Conservation (phyloP, 345 rosid genomes). For the Eucalyptus marginata region DNA sequence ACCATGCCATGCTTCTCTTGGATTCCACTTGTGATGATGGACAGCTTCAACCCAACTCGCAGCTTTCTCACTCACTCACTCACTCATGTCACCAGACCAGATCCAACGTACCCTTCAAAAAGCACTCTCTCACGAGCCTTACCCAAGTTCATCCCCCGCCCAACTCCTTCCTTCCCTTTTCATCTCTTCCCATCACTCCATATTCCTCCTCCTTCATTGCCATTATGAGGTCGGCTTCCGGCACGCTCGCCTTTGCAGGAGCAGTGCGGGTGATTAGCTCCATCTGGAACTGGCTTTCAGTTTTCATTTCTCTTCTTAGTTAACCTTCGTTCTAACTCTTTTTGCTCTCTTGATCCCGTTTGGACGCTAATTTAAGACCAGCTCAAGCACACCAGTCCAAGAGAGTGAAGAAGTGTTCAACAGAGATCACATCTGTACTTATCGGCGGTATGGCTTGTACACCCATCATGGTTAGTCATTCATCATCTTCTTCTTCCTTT, state of each 20-base stretch:
- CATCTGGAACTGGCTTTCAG: neutral
- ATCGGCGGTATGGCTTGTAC: rapidly evolving
- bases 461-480: neutral
- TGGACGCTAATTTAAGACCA: neutral
- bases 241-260: neutral
- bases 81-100: neutral
- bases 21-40: neutral
- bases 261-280: neutral
- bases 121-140: neutral
- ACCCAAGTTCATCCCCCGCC: neutral
- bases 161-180: neutral
- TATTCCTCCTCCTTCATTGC: neutral
- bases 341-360: neutral
- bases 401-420: neutral
- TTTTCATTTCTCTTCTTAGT: neutral
- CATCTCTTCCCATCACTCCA: neutral
- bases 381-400: neutral
- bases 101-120: neutral
- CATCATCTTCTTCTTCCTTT: neutral
- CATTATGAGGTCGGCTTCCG: neutral
- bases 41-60: neutral
- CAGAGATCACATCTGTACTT: neutral
- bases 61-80: neutral
- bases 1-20: neutral
- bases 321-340: neutral